Evolutionary conservation across 768 basidiomycete genomes (phyloP), one percentile per base, ranked within the genome.

Genomic region (Russula brevipes): DNA sequence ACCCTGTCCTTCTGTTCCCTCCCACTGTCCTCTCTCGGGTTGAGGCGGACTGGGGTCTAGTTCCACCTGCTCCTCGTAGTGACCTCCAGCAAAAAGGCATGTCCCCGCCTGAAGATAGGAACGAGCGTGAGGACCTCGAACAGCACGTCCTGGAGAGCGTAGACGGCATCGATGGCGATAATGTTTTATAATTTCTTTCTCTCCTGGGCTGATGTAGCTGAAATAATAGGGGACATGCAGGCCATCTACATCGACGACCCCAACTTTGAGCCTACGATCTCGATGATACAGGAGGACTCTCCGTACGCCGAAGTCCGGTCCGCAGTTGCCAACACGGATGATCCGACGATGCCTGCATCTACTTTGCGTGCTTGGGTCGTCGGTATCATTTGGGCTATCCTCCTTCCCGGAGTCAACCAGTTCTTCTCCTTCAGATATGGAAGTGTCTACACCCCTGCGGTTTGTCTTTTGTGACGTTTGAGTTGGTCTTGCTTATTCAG

Each of bases 351-450:
- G 70, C 75, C 76, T 33, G 67, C 68, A 10, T 68, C 61, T 36
- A 78, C 77, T 11, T 54, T 77, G 55, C 74, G 77, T 6, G 70
- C 75, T 6, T 78, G 77, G 77, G 54, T 70, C 57, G 71, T 77
- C 56, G 77, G 77, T 54, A 33, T 76, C 49, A 46, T 68, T 36
- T 85, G 82, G 80, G 77, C 85, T 0, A 74, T 86, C 66, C 24
- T 91, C 54, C 78, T 90, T 24, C 80, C 88, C 0, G 86, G 88
- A 46, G 78, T 89, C 77, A 90, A 90, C 73, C 88, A 89, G 69
- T 89, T 88, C 75, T 89, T 89, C 73, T 86, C 81, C 72, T 82
- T 89, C 67, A 82, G 88, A 35, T 89, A 82, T 69, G 87, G 86
- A 4, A 73, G 76, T 16, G 73, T 77, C 50, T n/a, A 24, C 11